Base-by-base conservation (phyloP, 2,329 filamentous ascomycete species). In the Pseudogymnoascus verrucosus region DNA sequence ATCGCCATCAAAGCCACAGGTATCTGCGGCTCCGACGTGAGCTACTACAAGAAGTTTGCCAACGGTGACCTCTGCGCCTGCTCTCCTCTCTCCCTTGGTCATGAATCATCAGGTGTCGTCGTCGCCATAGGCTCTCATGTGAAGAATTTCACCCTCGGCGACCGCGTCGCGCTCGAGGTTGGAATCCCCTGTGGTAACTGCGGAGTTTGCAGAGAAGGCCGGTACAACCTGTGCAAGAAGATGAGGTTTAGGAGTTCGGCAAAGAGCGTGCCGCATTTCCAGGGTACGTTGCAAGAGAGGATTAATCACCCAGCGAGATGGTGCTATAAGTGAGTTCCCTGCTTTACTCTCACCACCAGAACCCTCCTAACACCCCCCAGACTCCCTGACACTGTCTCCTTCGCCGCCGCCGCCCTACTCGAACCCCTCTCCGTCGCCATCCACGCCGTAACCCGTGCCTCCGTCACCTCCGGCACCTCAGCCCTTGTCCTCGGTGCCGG, bases 121-220 rank as follows among this genome's bases (percentile, higher is more conserved):
- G 85, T 91, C 62, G 83, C 84, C 59, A 80, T 90, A 40, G 92
- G 91, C 19, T 73, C 82, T 1, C 78, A 78, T 10, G 88, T 91
- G 5, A 84, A 78, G 51, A 77, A 76, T 37, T 84, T 96, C 67
- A 78, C 84, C 69, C 73, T 82, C 8, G 93, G 93, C 64, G 93
- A 97, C 77, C 87, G 90, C 69, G 89, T 97, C 21, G 92, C 93
- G n/a, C 80, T 98, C 47, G 93, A 98, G 80, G 93, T 96, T 14
- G 93, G 93, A 60, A 84, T 90, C 61, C 91, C 92, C 0, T 98
- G 93, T 78, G 86, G 89, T 36, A 83, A 85, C 67, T 98, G 93
- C 80, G 75, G 78, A 61, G 80, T 85, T 69, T 98, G 93, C 80
- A 89, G 91, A 69, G 81, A 84, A 47, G 93, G 93, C 64, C 84